phyloP scores from a whole-genome alignment of 2,329 filamentous ascomycete genomes.

The Colletotrichum trifolii region DNA sequence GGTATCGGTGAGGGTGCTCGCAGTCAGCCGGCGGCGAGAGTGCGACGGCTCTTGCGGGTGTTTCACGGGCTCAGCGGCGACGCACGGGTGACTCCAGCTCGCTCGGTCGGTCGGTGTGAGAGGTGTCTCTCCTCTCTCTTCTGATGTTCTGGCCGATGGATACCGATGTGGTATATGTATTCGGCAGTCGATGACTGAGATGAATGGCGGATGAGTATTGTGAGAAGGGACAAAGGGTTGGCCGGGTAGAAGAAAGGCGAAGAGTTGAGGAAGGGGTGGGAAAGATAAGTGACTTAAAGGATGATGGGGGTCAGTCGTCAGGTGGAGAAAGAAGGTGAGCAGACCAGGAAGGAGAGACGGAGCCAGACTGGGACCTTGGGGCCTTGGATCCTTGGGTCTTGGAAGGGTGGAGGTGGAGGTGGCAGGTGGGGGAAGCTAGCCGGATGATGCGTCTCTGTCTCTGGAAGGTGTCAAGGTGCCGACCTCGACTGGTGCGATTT shows the following conservation, averaged over 20 bases:
- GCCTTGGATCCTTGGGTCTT: conserved; percentile 1
- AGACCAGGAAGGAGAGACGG: conserved; percentile 31
- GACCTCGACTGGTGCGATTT: conserved; percentile 17
- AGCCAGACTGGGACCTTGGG: conserved; percentile 7
- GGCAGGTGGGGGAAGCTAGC: conserved; percentile 23
- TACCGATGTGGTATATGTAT: conserved; percentile 54
- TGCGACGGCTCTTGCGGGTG: conserved; percentile 33
- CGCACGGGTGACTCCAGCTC: conserved; percentile 28
- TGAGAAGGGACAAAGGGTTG: conserved; percentile 15
- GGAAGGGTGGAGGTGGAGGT: conserved; percentile 30
- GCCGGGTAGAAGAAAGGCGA: conserved; percentile 5
- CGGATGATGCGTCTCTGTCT: conserved; percentile 35
- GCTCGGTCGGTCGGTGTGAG: conserved; percentile 30
- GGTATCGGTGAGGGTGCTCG: conserved; percentile 26
- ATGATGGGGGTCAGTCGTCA: conserved; percentile 30
- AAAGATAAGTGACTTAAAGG: conserved; percentile 34
- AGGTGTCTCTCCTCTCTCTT: neutral
- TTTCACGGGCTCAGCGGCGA: conserved; percentile 34
- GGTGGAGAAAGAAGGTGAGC: conserved; percentile 35
- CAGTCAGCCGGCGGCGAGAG: conserved; percentile 32
- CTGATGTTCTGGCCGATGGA: neutral
- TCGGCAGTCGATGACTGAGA: conserved; percentile 43
- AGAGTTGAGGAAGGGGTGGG: conserved; percentile 17
- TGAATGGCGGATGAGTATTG: conserved; percentile 3
- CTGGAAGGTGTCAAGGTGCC: conserved; percentile 29